These are phyloP conservation scores for Warburgia ugandensis DNA, from an alignment of 164 flowering plant species.

Conservation along the genomic window DNA sequence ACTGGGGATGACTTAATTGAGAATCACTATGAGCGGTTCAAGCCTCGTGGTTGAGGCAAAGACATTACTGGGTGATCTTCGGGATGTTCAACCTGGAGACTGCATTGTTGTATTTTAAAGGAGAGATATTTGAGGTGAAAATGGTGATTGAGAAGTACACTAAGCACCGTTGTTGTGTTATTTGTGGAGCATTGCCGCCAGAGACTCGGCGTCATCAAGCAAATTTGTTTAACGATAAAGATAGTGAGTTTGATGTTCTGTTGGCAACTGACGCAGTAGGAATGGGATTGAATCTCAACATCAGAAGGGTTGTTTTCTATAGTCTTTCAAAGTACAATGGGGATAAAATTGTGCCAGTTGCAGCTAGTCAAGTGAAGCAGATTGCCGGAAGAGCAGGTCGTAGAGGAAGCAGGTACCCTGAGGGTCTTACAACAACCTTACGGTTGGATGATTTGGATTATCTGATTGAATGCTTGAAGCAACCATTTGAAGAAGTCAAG, in stretches of 20 bases:
- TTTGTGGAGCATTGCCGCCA: constrained; percentile 94
- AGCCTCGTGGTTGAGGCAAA: constrained; percentile 93
- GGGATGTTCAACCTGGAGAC: constrained; percentile 74
- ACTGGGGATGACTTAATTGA: constrained; percentile 84
- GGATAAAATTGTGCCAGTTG: constrained; percentile 73
- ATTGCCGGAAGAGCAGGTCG: constrained; percentile 98
- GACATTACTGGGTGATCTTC: constrained; percentile 69
- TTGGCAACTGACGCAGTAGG: constrained; percentile 98
- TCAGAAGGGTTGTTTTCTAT: constrained; percentile 77
- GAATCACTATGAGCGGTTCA: constrained; percentile 75
- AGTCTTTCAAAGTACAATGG: constrained; percentile 85
- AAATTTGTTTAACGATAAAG: constrained; percentile 67
- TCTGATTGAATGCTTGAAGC: constrained; percentile 72
- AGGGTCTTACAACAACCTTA: constrained; percentile 82
- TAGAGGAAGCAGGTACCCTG: constrained; percentile 87
- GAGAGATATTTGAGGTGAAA: constrained; percentile 92
- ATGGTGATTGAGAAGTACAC: constrained; percentile 83
- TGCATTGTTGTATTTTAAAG: constrained; percentile 95
- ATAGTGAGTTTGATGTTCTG: constrained; percentile 78
- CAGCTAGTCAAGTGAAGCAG: constrained; percentile 86
- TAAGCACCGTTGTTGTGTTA: constrained; percentile 81
- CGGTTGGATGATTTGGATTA: constrained; percentile 66
- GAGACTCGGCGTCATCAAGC: constrained; percentile 94
- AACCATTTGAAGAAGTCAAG: constrained; percentile 71
- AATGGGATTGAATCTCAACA: constrained; percentile 94